Evolutionary conservation across 164 flowering plant species (phyloP), one percentile per base, ranked within the genome.

Genomic region (Annona squamosa): DNA sequence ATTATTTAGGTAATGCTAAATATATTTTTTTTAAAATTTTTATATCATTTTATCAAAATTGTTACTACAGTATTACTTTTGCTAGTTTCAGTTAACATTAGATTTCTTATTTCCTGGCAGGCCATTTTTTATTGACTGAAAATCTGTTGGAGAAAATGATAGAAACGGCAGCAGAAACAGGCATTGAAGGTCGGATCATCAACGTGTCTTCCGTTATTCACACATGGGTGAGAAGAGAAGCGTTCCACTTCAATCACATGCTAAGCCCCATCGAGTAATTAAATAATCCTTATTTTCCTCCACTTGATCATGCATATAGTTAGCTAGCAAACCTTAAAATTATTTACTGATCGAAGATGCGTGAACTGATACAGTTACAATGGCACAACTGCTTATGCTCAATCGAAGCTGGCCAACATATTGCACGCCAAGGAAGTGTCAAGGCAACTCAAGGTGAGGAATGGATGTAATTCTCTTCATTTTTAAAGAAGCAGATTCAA

Each of bases 201-300:
- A 95, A 95, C 68, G 90, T 95, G n/a, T 89, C 99, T 6, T 95
- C 99, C 0, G 90, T 90, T 19, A 74, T 90, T 77, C 99, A 95
- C 80, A 78, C 80, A 65, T 95, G 98, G 99, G 96, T 87, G 16
- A 90, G 81, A 72, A 85, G 75, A 74, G 92, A 88, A 17, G 43
- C 57, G 37, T 93, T 95, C 74, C 69, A 75, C 75, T 88, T 93
- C 82, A 75, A 65, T 47, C 76, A 84, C 68, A 80, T 95, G 88
- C 82, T 90, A 77, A 79, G 78, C 70, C 98, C 98, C 9, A 85
- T 78, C 16, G 88, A 77, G 98, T 93, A 84, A 73, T 65, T 42
- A 18, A 16, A 9, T 43, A 2, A 56, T 47, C 46, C 5, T 7
- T 43, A 62, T 59, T 45, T n/a, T 26, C 37, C 37, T 26, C 37